Evolutionary conservation across 2,329 filamentous ascomycete species (phyloP), one percentile per base, ranked within the genome.

Genomic region (Magnaporthiopsis incrustans): DNA sequence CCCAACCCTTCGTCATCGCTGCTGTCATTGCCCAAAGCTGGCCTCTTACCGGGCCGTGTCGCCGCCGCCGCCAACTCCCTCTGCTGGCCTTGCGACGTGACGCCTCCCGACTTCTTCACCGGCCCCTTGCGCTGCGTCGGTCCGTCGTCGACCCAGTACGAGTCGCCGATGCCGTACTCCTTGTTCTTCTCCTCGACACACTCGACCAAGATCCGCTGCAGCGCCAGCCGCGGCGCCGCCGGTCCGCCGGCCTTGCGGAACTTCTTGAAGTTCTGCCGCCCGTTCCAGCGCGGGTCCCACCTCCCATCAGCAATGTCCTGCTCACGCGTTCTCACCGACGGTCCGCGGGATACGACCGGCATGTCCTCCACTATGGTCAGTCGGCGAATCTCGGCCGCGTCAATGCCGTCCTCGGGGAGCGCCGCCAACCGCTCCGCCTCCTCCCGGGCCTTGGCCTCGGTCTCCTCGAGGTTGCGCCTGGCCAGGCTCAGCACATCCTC

Each of bases 261-360:
- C 70, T 86, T 90, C 75, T 99, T 99, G 78, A 97, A 99, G 72
- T 99, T 98, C 75, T 92, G 94, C 58, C 94, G 84, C 0, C 94
- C 95, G 72, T 97, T 96, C 95, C 95, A 99, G 56, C 82, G 82
- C 0, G 91, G 87, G 68, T 97, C 85, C 93, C 94, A 97, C 57
- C 91, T 82, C 6, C 82, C 81, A 58, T 80, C 78, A 1, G 77
- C 79, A 59, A 81, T 73, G 26, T 84, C 81, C 64, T 79, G 76
- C n/a, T 87, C 85, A 25, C 81, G 76, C 6, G 69, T 69, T 26
- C 72, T 67, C 70, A 68, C 66, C 69, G 74, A 64, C 68, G 73
- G 35, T 14, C 66, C 67, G 70, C 71, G 68, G 67, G 71, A 64
- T 30, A 80, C 82, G 0, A 97, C 73, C 11, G 89, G 82, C 76